phyloP scores from a whole-genome alignment of 345 rosid species.

The Populus nigra region DNA sequence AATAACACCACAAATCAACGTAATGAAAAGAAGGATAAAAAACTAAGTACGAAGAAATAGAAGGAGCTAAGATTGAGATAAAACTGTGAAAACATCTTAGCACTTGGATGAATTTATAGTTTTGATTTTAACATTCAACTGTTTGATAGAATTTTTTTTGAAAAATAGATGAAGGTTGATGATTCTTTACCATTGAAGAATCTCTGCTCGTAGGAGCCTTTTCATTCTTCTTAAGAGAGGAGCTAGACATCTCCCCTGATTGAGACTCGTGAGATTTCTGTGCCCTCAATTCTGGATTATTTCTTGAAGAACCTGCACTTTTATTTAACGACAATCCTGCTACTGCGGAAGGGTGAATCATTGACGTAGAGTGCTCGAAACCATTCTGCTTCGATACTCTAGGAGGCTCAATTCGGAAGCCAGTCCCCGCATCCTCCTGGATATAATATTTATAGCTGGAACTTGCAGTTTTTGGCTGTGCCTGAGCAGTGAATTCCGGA shows the following conservation, averaged over 20 bases:
- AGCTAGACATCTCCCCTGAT: slow-evolving; percentile 31
- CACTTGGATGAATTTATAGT: not conserved
- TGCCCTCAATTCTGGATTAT: slow-evolving; percentile 27
- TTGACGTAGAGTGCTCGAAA: slow-evolving; percentile 39
- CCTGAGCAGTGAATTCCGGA: slow-evolving; percentile 61
- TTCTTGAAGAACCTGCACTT: slow-evolving; percentile 29
- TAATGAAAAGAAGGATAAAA: not conserved
- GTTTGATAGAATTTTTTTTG: not conserved
- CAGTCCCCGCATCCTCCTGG: slow-evolving; percentile 40
- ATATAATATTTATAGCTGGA: slow-evolving; percentile 37
- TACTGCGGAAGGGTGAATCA: slow-evolving; percentile 47
- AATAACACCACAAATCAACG: not conserved
- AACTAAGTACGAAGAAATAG: too few species aligned
- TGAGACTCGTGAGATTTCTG: slow-evolving; percentile 32
- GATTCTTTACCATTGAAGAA: slow-evolving; percentile 36
- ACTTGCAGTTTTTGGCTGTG: slow-evolving; percentile 43
- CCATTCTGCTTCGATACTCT: slow-evolving; percentile 24
- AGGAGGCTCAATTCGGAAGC: slow-evolving; percentile 45
- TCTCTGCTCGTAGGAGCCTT: slow-evolving; percentile 20
- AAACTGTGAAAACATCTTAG: too few species aligned
- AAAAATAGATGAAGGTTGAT: not conserved
- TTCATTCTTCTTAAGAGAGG: slow-evolving; percentile 35
- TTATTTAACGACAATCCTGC: slow-evolving; percentile 28
- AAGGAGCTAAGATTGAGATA: not conserved
- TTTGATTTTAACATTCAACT: not conserved